Evolutionary conservation across 306 rosid species (phyloP), one percentile per base, ranked within the genome.

Genomic region (Quillaja saponaria): DNA sequence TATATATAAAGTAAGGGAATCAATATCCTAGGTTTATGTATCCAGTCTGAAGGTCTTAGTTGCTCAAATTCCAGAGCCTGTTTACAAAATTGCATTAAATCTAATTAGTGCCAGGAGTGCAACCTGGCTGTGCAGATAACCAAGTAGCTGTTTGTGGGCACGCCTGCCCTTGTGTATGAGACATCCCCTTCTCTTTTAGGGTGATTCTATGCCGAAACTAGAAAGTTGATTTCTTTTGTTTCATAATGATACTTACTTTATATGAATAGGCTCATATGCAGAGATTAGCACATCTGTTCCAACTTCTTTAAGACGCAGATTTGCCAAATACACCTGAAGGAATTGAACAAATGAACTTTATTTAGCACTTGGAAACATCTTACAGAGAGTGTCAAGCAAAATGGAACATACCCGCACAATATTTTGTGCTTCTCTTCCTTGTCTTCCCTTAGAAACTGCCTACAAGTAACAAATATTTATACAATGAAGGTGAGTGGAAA

Each of bases 371-470:
- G 53, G 60, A 52, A 49, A 70, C 10, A 71, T 34, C 12, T 41
- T 49, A 7, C 52, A 46, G 15, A 58, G 34, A 20, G 44, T 13
- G 7, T 58, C 13, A 31, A 50, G 25, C 21, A 73, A 50, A 20
- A n/a, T 19, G 25, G 19, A 64, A 72, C 84, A 56, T 86, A 84
- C 98, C 81, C 76, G 79, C 68, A 92, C 90, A 52, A 83, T 69
- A 70, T 88, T 92, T 84, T 92, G 98, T 18, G 96, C 98, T 76
- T 92, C 94, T 83, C 95, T 81, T 82, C 98, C 98, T 78, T 88
- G 95, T 56, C 94, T 64, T 25, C 94, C 96, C 72, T 88, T 92
- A 49, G 98, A 88, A 66, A 88, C 84, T 21, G 96, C 82, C 96
- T 88, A 42, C 21, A 37, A 14, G n/a, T n/a, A 40, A 20, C 48